Percentiles rank a stretch among this genome's conserved stretches.
phyloP scores from a whole-genome alignment of 192 early-diverging fungal species.

The Coemansia sp. region DNA sequence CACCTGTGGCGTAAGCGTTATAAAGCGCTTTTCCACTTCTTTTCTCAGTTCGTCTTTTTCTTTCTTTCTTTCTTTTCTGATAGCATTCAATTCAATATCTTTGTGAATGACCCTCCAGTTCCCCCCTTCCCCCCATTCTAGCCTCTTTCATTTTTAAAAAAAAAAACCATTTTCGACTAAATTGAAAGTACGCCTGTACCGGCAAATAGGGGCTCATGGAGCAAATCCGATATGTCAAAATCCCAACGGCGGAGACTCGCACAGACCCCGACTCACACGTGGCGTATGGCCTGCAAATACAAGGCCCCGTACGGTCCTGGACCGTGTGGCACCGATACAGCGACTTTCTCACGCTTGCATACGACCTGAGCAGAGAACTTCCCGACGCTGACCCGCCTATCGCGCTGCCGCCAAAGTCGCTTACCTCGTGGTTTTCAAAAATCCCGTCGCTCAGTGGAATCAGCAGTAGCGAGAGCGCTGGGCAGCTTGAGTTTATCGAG shows the following conservation, averaged over 20 bases:
- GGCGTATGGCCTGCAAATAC: slow-evolving; percentile 73
- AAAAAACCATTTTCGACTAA: background rate
- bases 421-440: slow-evolving; percentile 59
- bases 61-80: background rate
- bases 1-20: background rate
- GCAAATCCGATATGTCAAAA: slow-evolving; percentile 56
- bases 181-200: background rate
- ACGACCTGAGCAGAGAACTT: slow-evolving; percentile 65
- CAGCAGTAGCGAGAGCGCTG: slow-evolving; percentile 9
- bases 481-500: slow-evolving; percentile 58
- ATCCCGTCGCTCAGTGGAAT: slow-evolving; percentile 20
- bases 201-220: slow-evolving; percentile 25
- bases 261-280: slow-evolving; percentile 61
- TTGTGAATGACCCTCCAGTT: background rate
- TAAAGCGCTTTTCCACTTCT: background rate
- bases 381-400: slow-evolving; percentile 66
- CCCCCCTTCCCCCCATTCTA: too few species aligned
- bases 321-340: slow-evolving; percentile 83
- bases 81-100: background rate
- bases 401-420: slow-evolving; percentile 73
- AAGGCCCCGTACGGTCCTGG: slow-evolving; percentile 82
- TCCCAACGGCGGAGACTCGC: slow-evolving; percentile 41
- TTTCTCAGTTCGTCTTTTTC: background rate
- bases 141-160: background rate
- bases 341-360: slow-evolving; percentile 77